Conservation (phyloP, 2,329 filamentous ascomycete species). For the Phoma sp. region DNA sequence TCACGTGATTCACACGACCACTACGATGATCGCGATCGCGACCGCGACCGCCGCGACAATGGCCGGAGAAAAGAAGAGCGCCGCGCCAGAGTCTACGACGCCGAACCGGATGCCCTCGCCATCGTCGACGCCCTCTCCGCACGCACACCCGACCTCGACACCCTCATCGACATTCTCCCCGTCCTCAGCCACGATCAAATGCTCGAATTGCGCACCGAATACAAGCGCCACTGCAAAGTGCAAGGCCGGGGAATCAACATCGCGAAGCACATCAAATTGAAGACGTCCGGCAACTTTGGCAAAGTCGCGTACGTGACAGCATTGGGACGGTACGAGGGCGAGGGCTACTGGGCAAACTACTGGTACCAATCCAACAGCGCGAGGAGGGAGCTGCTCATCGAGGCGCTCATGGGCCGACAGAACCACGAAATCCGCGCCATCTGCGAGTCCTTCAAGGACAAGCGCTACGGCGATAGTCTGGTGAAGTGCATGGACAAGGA, state of each 20-base stretch:
- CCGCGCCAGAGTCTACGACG: constrained; percentile 81
- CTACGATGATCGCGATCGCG: constrained; percentile 16
- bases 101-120: constrained; percentile 76
- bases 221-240: constrained; percentile 88
- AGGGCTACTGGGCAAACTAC: constrained; percentile 98
- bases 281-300: constrained; percentile 79
- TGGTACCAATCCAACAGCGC: constrained; percentile 92
- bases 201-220: constrained; percentile 83
- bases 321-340: constrained; percentile 87
- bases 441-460: constrained; percentile 88
- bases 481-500: constrained; percentile 89
- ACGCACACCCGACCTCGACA: constrained; percentile 69
- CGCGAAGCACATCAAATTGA: constrained; percentile 84
- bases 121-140: constrained; percentile 78
- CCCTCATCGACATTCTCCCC: constrained; percentile 84
- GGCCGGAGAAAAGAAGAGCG: constrained; percentile 52
- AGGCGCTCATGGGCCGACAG: constrained; percentile 86
- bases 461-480: constrained; percentile 85
- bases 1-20: constrained; percentile 17
- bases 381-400: constrained; percentile 87
- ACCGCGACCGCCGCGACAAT: constrained; percentile 13
- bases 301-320: constrained; percentile 92
- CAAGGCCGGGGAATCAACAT: constrained; percentile 83
- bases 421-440: constrained; percentile 89
- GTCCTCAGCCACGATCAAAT: constrained; percentile 86